Evolutionary conservation across 768 basidiomycete genomes (phyloP).

Genomic region (Sistotremastrum suecicum): DNA sequence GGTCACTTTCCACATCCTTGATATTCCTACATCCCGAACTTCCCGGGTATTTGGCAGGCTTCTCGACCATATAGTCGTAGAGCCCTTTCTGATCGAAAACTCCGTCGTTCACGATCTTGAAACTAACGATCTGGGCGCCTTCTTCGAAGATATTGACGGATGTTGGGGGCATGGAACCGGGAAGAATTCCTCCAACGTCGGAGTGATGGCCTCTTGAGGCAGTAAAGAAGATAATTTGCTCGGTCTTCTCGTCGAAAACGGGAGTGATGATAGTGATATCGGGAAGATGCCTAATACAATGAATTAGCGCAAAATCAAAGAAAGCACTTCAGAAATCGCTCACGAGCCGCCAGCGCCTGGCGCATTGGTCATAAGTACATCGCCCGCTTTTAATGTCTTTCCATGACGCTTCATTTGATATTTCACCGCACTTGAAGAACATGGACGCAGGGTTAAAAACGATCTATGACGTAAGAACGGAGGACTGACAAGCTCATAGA

Average conservation of each 20-base stretch:
- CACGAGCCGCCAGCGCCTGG: slow-evolving; percentile 82
- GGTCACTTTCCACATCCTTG: slow-evolving; percentile 79
- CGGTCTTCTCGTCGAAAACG: slow-evolving; percentile 53
- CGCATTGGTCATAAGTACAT: slow-evolving; percentile 88
- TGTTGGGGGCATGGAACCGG: slow-evolving; percentile 93
- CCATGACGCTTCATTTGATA: slow-evolving; percentile 76
- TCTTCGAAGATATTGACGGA: slow-evolving; percentile 87
- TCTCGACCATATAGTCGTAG: slow-evolving; percentile 66
- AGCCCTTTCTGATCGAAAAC: slow-evolving; percentile 67
- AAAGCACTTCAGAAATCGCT: slow-evolving; percentile 18
- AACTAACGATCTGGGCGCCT: slow-evolving; percentile 80
- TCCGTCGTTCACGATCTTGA: slow-evolving; percentile 81
- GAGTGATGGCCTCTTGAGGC: slow-evolving; percentile 92
- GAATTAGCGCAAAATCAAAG: slow-evolving; percentile 6
- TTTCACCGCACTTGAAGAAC: slow-evolving; percentile 50
- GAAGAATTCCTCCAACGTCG: slow-evolving; percentile 84
- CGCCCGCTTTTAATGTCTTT: slow-evolving; percentile 66
- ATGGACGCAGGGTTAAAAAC: slow-evolving; percentile 2
- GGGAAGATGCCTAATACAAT: slow-evolving; percentile 42
- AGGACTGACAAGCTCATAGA: slow-evolving; percentile 77
- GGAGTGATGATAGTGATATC: slow-evolving; percentile 94
- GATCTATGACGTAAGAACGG: neutral
- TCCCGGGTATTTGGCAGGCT: slow-evolving; percentile 69
- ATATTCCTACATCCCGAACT: slow-evolving; percentile 82
- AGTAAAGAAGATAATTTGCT: slow-evolving; percentile 75